Base-by-base conservation (phyloP, 1,284 basidiomycete species). In the Neonothopanus nambi region DNA sequence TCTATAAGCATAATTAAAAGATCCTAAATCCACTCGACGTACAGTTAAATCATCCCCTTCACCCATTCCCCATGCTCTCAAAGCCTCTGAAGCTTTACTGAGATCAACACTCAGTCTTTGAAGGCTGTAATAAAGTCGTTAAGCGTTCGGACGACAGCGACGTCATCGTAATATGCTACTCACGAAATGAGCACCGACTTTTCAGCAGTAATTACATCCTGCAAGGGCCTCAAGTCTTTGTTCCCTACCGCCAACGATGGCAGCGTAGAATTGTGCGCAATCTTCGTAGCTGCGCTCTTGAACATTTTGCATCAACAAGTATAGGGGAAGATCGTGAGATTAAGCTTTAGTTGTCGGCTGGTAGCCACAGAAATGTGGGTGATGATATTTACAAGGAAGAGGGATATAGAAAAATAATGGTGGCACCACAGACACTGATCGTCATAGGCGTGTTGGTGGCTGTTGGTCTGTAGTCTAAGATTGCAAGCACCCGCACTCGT, bases 1-100 rank as follows among this genome's bases (percentile, higher is more conserved):
- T 26, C 7, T 30, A 54, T 17, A 35, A 44, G 45, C 9, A 18
- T 17, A 9, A 45, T 24, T 6, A 36, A 20, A 20, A 17, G 15
- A 28, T 20, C 17, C 11, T 20, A 43, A 21, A 24, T n/a, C 9
- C 18, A 18, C 20, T 24, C 36, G 11, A 52, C 84, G 61, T 67
- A 92, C 90, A 48, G 78, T 82, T 24, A 95, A 78, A 68, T 97
- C 95, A 40, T 94, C 89, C 5, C 95, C 95, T 71, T 97, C 93
- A 18, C 88, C 85, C 36, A 78, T 70, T 4, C 91, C 93, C 88
- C 94, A 98, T 20, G 75, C 67, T 47, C 86, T 81, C 54, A 97
- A 70, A 0, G 88, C 81, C 58, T 93, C 87, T 0, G 88, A 82
- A 1, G 91, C 85, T 65, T 88, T 91, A 17, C 73, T 73, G 48